phyloP scores from a whole-genome alignment of 345 rosid genomes.

The Pugionium dolabratum region DNA sequence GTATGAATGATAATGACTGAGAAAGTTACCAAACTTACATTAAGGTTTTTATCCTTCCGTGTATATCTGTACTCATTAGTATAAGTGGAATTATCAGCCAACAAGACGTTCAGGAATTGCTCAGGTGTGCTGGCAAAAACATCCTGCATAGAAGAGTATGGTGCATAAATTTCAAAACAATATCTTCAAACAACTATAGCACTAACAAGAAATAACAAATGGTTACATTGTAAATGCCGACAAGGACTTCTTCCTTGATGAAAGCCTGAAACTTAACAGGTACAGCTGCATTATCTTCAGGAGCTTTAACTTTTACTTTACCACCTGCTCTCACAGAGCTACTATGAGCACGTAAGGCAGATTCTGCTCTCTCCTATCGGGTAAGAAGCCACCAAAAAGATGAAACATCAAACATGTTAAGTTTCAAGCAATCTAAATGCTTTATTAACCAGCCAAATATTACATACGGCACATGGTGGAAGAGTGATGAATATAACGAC shows the following conservation, averaged over 20 bases:
- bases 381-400: constrained; percentile 29
- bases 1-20: constrained; percentile 17
- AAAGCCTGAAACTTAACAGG: constrained; percentile 65
- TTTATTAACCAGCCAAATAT: constrained; percentile 1
- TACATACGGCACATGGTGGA: neutral
- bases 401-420: constrained; percentile 8
- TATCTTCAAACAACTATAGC: constrained; percentile 19
- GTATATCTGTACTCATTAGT: constrained; percentile 63
- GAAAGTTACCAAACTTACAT: constrained; percentile 60
- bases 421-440: neutral
- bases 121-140: constrained; percentile 75
- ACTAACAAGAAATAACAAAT: constrained; percentile 21
- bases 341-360: constrained; percentile 90
- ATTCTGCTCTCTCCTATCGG: constrained; percentile 77
- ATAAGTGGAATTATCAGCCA: constrained; percentile 69
- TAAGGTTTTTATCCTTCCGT: constrained; percentile 79
- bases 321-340: constrained; percentile 69
- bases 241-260: constrained; percentile 85
- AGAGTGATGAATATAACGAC: neutral
- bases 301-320: constrained; percentile 46
- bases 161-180: constrained; percentile 15
- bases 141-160: constrained; percentile 53
- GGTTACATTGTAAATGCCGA: constrained; percentile 64
- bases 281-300: constrained; percentile 52
- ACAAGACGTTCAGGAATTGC: constrained; percentile 57